Evolutionary conservation across 345 rosid genomes (phyloP), one percentile per base, ranked within the genome.

Genomic region (Mallotus nudiflorus): DNA sequence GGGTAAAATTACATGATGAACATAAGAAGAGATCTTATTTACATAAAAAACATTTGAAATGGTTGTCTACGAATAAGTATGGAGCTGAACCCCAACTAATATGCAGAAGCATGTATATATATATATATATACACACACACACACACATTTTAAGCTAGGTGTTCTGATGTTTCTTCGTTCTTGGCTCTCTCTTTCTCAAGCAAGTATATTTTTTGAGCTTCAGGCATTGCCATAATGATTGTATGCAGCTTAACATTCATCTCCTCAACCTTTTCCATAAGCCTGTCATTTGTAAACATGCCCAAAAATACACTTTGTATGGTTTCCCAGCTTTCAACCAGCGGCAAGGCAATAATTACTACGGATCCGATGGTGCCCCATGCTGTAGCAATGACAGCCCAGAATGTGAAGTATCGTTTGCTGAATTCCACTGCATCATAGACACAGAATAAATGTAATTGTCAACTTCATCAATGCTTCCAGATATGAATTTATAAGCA

Each of bases 331-430:
- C 97, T 93, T 73, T 93, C 98, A 7, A 82, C 16, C 71, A 89
- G 44, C 3, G 97, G 97, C 54, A 93, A 66, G 5, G 83, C 90
- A 22, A 93, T 82, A 1, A 93, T 89, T 44, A 86, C 86, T 0
- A 66, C 69, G 0, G 97, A 93, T 67, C 96, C 96, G 33, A 91
- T 51, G 19, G 94, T 88, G 28, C 97, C 98, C 98, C 98, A 93
- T 3, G 89, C 94, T 46, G 91, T 76, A 2, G 96, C 87, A 52
- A 93, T 81, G 6, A 86, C 86, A 2, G 94, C 90, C 98, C 98
- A 93, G 68, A 93, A 93, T 69, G 91, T 83, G 79, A 91, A 93
- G 67, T 93, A 93, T 35, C 92, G 97, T 58, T 69, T 71, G 63
- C 88, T 83, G 72, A 88, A 93, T 39, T 77, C 83, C 57, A 80